These are phyloP conservation scores for Microglena sp. DNA, from an alignment of 139 green algal species.

Conservation along the genomic window DNA sequence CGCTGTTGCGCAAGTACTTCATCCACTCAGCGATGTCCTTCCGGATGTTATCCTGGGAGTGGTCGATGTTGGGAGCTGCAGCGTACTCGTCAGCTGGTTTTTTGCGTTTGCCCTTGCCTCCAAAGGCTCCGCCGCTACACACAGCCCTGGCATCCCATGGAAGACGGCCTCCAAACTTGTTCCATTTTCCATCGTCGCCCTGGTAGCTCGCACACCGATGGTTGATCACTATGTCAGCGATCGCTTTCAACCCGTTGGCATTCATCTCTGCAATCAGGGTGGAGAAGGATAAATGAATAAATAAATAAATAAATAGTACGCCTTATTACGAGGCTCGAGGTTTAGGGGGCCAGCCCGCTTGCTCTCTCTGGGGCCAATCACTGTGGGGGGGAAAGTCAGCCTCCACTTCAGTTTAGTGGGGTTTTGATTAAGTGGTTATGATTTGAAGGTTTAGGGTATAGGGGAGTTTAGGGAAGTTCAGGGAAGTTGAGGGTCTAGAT, in stretches of 20 bases:
- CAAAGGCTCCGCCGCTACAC: conserved; percentile 81
- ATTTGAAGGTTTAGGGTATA: too few relatives aligned
- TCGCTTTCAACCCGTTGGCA: conserved; percentile 66
- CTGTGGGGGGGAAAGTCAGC: too few relatives aligned
- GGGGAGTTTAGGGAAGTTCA: too few relatives aligned
- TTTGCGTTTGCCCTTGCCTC: conserved; percentile 66
- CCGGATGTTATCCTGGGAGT: conserved; percentile 70
- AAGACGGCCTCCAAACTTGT: conserved; percentile 85
- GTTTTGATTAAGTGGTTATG: too few relatives aligned
- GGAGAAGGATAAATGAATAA: too few relatives aligned
- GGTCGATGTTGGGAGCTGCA: conserved; percentile 92
- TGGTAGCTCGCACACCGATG: conserved; percentile 45
- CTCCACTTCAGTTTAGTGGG: too few relatives aligned
- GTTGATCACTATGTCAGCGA: conserved; percentile 96
- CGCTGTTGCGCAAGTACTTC: conserved; percentile 68
- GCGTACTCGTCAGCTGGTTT: conserved; percentile 79
- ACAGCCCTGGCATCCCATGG: conserved; percentile 79
- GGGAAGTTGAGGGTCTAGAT: too few relatives aligned
- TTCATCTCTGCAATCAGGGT: conserved; percentile 44
- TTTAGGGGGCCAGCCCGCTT: too few relatives aligned
- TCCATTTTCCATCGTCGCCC: conserved; percentile 69
- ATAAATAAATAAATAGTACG: too few relatives aligned
- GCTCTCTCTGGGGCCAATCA: too few relatives aligned
- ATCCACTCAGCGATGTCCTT: conserved; percentile 80
- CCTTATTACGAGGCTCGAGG: too few relatives aligned